Evolutionary conservation across 2,329 filamentous ascomycete genomes (phyloP), one percentile per base, ranked within the genome.

Genomic region (Stachybotrys echinatus): DNA sequence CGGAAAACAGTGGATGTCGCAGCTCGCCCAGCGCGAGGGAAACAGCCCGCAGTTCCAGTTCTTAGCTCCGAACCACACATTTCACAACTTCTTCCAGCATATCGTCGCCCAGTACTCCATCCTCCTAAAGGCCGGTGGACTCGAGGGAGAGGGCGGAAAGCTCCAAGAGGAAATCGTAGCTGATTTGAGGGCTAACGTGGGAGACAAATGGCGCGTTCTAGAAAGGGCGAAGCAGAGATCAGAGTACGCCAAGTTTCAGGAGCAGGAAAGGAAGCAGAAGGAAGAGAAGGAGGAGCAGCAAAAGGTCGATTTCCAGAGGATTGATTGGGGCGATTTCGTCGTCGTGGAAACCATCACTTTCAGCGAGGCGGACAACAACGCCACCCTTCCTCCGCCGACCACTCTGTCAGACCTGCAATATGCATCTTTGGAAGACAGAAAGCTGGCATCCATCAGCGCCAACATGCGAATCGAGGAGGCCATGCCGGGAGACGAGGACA

Each of bases 241-340:
- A 6, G 90, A 95, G 59, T 97, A 92, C 77, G 79, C 87, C 55
- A 91, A 89, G 66, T 88, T 84, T 63, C 87, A 94, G 61, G 89
- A 94, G 58, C 75, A 84, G 49, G 89, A 96, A 71, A 92, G 92
- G 66, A 83, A 85, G 59, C 89, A 92, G 75, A 91, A 92, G 64
- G 91, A 95, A 61, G 90, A 95, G 62, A 84, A 92, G 55, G 87
- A 87, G 39, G 88, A 95, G 63, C 84, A 90, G 61, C 89, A 96
- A 66, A 85, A 85, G 61, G 72, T 78, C 20, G 76, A 83, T 48
- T 84, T 94, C 67, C 87, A 88, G 1, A 87, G 94, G 60, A 94
- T 99, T 55, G 94, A 99, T 68, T 99, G 94, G 94, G 89, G 95
- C 63, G 92, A 97, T 65, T 99, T 99, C 61, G 86, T 92, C 31